phyloP scores from a whole-genome alignment of 495 filamentous ascomycete species.

The Aspergillus olivimuriae region DNA sequence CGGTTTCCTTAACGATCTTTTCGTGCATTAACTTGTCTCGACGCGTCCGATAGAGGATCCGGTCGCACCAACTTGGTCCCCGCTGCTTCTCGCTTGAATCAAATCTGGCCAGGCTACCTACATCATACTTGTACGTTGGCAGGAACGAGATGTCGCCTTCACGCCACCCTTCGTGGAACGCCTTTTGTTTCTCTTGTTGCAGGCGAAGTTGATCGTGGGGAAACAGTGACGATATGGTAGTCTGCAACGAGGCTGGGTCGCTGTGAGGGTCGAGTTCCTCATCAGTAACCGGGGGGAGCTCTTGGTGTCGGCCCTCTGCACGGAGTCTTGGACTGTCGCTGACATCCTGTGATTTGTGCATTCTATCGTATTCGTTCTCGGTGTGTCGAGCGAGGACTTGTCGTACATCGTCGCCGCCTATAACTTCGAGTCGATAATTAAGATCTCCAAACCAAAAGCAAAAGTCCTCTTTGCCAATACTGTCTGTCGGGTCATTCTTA shows the following conservation, averaged over 20 bases:
- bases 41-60: constrained; percentile 80
- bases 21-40: constrained; percentile 66
- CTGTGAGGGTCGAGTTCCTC: constrained; percentile 37
- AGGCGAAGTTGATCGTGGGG: constrained; percentile 83
- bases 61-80: constrained; percentile 94
- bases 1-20: constrained; percentile 55
- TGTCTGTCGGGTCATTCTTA: constrained; percentile 48
- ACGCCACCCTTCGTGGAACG: constrained; percentile 84
- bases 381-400: constrained; percentile 78
- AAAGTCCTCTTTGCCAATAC: constrained; percentile 87
- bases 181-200: constrained; percentile 65
- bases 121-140: constrained; percentile 94
- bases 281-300: constrained; percentile 21
- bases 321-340: background rate
- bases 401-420: constrained; percentile 86
- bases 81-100: constrained; percentile 92
- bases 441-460: constrained; percentile 95
- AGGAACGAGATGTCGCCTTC: constrained; percentile 86
- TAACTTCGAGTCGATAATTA: constrained; percentile 85
- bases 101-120: constrained; percentile 87
- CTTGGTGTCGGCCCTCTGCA: constrained; percentile 9
- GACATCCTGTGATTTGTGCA: constrained; percentile 14
- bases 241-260: constrained; percentile 66
- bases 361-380: constrained; percentile 62
- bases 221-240: constrained; percentile 77